A percentile compares a stretch with the other conserved stretches of the same genome.
Conservation (phyloP, 495 filamentous ascomycete species). For the Oleoguttula mirabilis region DNA sequence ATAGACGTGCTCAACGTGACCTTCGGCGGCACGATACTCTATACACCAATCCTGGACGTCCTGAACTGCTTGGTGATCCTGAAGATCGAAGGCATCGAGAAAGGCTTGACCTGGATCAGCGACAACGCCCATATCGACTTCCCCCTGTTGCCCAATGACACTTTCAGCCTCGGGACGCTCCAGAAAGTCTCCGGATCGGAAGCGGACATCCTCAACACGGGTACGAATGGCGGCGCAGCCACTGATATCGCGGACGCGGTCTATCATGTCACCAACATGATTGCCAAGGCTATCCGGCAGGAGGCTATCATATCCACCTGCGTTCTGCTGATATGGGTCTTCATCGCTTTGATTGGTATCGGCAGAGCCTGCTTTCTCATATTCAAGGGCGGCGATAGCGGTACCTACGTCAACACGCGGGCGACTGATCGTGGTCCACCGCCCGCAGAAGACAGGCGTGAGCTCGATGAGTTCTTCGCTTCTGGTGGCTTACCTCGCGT, state of each 20-base stretch:
- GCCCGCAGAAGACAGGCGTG: not conserved
- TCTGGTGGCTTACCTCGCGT: not conserved
- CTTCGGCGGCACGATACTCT: constrained; percentile 70
- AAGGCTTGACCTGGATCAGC: constrained; percentile 77
- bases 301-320: constrained; percentile 66
- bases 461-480: not conserved
- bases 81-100: constrained; percentile 49
- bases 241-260: constrained; percentile 75
- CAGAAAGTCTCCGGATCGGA: constrained; percentile 37
- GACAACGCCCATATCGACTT: constrained; percentile 76
- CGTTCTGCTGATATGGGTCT: constrained; percentile 60
- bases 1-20: constrained; percentile 54
- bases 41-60: constrained; percentile 58
- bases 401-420: constrained; percentile 37
- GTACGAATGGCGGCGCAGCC: constrained; percentile 52
- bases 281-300: constrained; percentile 51
- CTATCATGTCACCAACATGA: constrained; percentile 45
- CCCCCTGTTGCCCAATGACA: constrained; percentile 63
- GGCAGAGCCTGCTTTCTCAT: constrained; percentile 48
- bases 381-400: constrained; percentile 37
- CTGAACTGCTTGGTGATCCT: constrained; percentile 34
- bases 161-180: constrained; percentile 70
- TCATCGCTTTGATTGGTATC: constrained; percentile 63
- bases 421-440: not conserved
- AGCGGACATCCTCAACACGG: constrained; percentile 61